Conservation (phyloP, 331 rosid genomes). For the Pyrus hybrid region DNA sequence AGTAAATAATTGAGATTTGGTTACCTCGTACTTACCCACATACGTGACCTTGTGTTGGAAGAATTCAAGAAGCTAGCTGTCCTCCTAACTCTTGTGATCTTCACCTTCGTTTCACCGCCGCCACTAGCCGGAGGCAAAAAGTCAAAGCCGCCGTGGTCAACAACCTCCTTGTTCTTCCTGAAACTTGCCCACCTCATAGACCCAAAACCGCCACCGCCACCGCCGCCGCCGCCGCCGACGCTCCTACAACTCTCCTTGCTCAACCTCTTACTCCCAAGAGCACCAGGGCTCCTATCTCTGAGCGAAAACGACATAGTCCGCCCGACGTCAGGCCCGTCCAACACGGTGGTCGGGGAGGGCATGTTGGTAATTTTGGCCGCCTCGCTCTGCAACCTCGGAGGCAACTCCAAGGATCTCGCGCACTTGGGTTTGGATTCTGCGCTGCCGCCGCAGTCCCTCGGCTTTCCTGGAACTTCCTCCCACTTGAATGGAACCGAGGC, state of each 20-base stretch:
- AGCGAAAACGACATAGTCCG: slow-evolving; percentile 51
- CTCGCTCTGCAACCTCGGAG: slow-evolving; percentile 67
- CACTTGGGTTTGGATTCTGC: slow-evolving; percentile 20
- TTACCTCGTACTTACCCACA: slow-evolving; percentile 42
- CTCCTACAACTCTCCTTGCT: background rate
- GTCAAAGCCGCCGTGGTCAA: slow-evolving; percentile 37
- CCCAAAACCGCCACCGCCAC: slow-evolving; percentile 27
- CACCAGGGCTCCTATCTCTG: slow-evolving; percentile 34
- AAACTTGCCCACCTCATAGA: slow-evolving; percentile 61
- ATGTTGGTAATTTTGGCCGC: slow-evolving; percentile 16
- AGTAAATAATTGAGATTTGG: no score
- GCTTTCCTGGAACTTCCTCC: slow-evolving; percentile 98
- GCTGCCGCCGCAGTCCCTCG: slow-evolving; percentile 32
- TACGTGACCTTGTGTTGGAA: slow-evolving; percentile 35
- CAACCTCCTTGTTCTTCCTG: slow-evolving; percentile 36
- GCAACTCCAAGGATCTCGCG: slow-evolving; percentile 55
- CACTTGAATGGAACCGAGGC: slow-evolving; percentile 82
- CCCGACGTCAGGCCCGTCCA: slow-evolving; percentile 68
- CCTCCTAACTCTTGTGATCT: slow-evolving; percentile 28
- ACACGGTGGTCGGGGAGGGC: slow-evolving; percentile 62
- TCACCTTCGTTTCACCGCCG: slow-evolving; percentile 19
- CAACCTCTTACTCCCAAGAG: slow-evolving; percentile 7
- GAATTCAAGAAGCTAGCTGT: slow-evolving; percentile 20
- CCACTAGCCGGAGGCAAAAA: slow-evolving; percentile 10
- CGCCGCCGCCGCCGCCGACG: background rate